Conservation (phyloP, 345 rosid species). For the Bruguiera parviflora region DNA sequence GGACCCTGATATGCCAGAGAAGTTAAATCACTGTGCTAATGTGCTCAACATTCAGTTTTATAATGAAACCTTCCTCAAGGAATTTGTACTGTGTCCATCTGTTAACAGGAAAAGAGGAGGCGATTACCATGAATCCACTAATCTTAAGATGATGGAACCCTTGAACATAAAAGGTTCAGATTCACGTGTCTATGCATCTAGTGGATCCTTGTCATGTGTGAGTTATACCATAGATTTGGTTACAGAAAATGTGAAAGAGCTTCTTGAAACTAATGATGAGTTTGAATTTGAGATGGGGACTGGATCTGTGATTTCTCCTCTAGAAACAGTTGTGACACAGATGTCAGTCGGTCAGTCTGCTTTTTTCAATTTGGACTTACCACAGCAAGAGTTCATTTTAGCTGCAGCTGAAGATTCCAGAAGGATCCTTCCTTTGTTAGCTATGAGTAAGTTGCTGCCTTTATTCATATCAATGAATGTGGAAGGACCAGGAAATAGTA, state of each 20-base stretch:
- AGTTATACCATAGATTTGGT: conserved; percentile 62
- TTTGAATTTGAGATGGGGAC: conserved; percentile 90
- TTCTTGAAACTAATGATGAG: conserved; percentile 74
- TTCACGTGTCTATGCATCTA: conserved; percentile 52
- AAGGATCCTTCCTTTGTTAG: conserved; percentile 37
- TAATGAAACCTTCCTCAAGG: conserved; percentile 38
- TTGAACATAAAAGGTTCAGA: conserved; percentile 54
- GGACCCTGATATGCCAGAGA: conserved; percentile 41
- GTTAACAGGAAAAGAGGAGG: conserved; percentile 25
- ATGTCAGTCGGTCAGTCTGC: conserved; percentile 88
- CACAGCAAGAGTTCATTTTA: conserved; percentile 50
- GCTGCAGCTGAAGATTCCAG: conserved; percentile 56
- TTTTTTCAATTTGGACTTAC: conserved; percentile 38
- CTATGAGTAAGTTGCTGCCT: conserved; percentile 47
- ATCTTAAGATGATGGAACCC: conserved; percentile 19
- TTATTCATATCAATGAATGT: conserved; percentile 13
- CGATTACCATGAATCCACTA: conserved; percentile 24
- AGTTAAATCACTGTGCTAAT: conserved; percentile 38
- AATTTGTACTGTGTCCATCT: conserved; percentile 34
- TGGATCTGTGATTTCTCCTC: conserved; percentile 56
- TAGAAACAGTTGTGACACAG: conserved; percentile 64
- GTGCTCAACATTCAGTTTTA: conserved; percentile 36
- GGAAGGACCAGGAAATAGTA: neutral
- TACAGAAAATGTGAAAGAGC: conserved; percentile 44
- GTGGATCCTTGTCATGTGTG: conserved; percentile 53